Conservation (phyloP, 345 rosid species). For the Pugionium cornutum region DNA sequence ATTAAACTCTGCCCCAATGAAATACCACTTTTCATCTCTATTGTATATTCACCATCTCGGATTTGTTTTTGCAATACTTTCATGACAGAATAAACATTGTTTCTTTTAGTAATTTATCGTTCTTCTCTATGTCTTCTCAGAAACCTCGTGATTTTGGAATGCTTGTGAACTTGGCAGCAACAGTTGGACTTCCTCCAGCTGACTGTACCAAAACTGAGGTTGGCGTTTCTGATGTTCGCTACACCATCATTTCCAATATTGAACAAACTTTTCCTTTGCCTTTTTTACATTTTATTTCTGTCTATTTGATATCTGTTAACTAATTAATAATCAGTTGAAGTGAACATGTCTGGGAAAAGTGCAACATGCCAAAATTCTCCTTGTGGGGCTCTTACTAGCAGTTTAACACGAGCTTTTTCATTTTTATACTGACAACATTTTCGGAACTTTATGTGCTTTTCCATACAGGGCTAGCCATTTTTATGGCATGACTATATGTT, state of each 20-base stretch:
- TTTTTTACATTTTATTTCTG: conserved; percentile 1
- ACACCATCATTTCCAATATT: conserved; percentile 8
- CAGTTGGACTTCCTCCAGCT: conserved; percentile 59
- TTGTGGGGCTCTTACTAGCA: background rate
- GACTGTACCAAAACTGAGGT: conserved; percentile 65
- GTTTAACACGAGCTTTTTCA: conserved; percentile 1
- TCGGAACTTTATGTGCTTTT: background rate
- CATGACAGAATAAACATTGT: background rate
- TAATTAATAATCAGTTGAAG: conserved; percentile 12
- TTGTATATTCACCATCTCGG: background rate
- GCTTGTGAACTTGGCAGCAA: conserved; percentile 58
- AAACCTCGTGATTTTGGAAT: conserved; percentile 60
- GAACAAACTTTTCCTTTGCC: conserved; percentile 8
- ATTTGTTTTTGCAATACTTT: conserved; percentile 6
- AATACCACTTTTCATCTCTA: background rate
- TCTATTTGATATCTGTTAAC: conserved; percentile 10
- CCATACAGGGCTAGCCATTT: conserved; percentile 12
- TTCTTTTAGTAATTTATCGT: background rate
- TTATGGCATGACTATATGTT: conserved; percentile 11
- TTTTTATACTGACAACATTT: conserved; percentile 1
- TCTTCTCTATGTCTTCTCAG: conserved; percentile 48
- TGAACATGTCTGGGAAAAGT: conserved; percentile 10
- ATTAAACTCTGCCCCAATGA: conserved; percentile 1
- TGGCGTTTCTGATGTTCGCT: conserved; percentile 33
- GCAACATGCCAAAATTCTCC: conserved; percentile 14